A percentile compares a stretch with the other conserved stretches of the same genome.
These are phyloP conservation scores for Stephanodiscus triporus DNA, from an alignment of 108 stramenopile species.

Conservation along the genomic window DNA sequence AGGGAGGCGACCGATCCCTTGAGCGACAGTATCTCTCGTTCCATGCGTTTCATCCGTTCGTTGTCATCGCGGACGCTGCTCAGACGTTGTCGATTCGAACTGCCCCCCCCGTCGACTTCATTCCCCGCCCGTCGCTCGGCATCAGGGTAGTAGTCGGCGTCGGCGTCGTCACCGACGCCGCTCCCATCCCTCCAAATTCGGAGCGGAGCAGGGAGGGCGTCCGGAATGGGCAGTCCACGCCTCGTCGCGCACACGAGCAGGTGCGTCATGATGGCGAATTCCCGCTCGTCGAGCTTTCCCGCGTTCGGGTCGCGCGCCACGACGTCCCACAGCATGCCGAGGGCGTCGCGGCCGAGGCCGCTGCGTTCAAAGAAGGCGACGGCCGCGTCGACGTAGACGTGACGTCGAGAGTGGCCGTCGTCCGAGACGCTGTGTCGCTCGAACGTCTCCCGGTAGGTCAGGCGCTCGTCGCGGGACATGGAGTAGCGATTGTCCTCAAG, in stretches of 20 bases:
- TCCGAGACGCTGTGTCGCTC: conserved; percentile 9
- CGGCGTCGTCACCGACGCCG: not conserved
- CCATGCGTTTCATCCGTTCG: conserved; percentile 16
- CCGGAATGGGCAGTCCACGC: conserved; percentile 2
- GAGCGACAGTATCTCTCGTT: conserved; percentile 16
- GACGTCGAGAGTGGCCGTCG: not conserved
- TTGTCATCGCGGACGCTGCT: not conserved
- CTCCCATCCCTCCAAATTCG: conserved; percentile 10
- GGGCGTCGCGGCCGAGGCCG: conserved; percentile 4
- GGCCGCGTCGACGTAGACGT: not conserved
- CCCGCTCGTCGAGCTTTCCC: not conserved
- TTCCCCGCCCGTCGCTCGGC: not conserved
- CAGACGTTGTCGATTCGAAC: not conserved
- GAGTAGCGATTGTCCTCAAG: conserved; percentile 5
- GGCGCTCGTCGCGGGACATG: conserved; percentile 12
- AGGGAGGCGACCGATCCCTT: conserved; percentile 5
- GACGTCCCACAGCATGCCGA: conserved; percentile 13
- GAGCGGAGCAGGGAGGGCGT: not conserved
- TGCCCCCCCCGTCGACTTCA: not conserved
- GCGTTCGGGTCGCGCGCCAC: not conserved
- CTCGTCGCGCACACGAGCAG: conserved; percentile 11
- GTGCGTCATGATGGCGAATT: conserved; percentile 9
- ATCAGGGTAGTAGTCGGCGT: not conserved
- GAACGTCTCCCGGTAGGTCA: conserved; percentile 13
- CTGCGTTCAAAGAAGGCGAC: not conserved